Percentiles rank a stretch among this genome's conserved stretches.
phyloP scores from a whole-genome alignment of 306 rosid genomes.

The Prinsepia uniflora region DNA sequence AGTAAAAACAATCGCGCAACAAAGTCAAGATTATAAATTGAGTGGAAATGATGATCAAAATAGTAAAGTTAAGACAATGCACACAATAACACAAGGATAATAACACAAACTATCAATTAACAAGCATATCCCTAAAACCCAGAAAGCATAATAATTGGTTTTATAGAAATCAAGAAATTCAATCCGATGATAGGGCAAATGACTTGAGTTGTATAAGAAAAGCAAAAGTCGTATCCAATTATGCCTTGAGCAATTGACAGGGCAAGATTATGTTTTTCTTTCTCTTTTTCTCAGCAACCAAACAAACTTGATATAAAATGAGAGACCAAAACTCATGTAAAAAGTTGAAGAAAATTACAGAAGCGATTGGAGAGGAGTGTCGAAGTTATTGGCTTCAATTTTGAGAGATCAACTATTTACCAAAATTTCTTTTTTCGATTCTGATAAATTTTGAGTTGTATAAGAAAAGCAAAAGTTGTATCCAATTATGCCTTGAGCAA shows the following conservation, averaged over 20 bases:
- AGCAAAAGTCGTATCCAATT: too few species aligned
- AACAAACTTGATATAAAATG: too few species aligned
- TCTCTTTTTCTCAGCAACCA: too few species aligned
- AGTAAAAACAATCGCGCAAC: background rate
- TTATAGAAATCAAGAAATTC: background rate
- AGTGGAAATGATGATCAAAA: background rate
- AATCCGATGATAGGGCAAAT: too few species aligned
- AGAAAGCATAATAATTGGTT: background rate
- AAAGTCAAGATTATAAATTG: background rate
- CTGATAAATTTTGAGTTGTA: background rate
- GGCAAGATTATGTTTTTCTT: too few species aligned
- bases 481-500: background rate
- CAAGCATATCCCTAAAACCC: slow-evolving; percentile 19
- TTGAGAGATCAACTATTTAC: background rate
- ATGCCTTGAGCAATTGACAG: too few species aligned
- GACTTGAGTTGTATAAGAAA: too few species aligned
- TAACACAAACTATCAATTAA: background rate
- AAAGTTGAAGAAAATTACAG: too few species aligned
- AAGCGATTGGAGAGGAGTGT: too few species aligned
- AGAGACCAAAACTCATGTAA: too few species aligned
- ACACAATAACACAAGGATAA: background rate
- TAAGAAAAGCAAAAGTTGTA: background rate
- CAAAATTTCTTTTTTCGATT: background rate
- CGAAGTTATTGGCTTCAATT: too few species aligned
- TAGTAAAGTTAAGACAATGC: background rate